Conservation (phyloP, 139 green algal species). For the Tetradesmus obliquus region DNA sequence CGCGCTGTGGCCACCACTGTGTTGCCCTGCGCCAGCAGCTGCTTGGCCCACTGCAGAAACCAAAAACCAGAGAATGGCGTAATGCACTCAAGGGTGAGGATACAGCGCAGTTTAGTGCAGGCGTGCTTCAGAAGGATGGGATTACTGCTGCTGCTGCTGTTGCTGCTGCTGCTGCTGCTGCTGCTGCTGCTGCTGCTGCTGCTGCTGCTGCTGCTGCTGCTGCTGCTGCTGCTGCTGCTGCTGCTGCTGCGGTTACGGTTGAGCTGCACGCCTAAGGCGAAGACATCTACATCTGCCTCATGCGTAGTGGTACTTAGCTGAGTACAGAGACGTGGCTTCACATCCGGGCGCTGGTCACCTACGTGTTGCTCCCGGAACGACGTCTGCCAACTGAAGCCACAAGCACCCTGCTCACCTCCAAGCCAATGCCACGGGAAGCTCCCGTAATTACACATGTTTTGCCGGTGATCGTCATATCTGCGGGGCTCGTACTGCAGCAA, state of each 20-base stretch:
- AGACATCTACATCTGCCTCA: background rate
- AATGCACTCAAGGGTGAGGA: background rate
- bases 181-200: background rate
- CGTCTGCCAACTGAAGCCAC: background rate
- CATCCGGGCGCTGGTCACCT: background rate
- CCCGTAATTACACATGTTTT: background rate
- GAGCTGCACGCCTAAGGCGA: background rate
- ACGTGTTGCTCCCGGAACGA: background rate
- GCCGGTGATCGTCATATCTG: background rate
- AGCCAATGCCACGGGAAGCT: background rate
- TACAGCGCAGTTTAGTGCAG: background rate
- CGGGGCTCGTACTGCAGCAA: background rate
- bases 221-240: background rate
- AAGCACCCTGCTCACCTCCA: background rate
- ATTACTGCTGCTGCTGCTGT: background rate
- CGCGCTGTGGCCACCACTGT: background rate
- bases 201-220: background rate
- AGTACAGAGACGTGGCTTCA: background rate
- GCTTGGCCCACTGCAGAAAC: conserved; percentile 1
- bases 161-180: background rate
- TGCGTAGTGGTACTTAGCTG: no score
- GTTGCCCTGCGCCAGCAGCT: background rate
- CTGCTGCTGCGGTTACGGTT: no score
- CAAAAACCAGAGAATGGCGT: background rate
- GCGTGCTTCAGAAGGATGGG: background rate